Evolutionary conservation across 176 grass and related monocot species (phyloP), one percentile per base, ranked within the genome.

Genomic region (Triticum urartu): DNA sequence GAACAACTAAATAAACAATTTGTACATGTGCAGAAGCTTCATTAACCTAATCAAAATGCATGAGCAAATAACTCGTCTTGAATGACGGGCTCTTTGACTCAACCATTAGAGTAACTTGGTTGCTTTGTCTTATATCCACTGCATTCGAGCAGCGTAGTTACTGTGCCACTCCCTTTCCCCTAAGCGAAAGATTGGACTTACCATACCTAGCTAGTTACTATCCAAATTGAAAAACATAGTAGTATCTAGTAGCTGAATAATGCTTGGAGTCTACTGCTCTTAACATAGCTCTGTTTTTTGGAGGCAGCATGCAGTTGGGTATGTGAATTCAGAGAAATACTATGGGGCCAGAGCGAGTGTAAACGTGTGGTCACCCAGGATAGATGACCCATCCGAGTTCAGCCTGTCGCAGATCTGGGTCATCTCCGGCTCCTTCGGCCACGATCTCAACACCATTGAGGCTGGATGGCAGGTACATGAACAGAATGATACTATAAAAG

Each of bases 371-470:
- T 90, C 93, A 48, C 96, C 96, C 3, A 84, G 68, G 78, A 88
- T 98, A 74, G 86, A 86, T 39, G 86, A 86, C 28, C 80, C 90
- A 35, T 72, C 90, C 0, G 96, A 98, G 90, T 98, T 95, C 86
- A 98, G 96, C 84, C 80, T 98, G 71, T 95, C 96, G 2, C 93
- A 98, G 82, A 94, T 95, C 66, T 98, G 96, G 96, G 67, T 95
- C 69, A 90, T 98, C 68, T 92, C 93, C 10, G 96, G 96, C 58
- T 91, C 96, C 14, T 98, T 98, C 39, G 75, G 84, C 47, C 89
- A 91, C 67, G 93, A 98, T 89, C 95, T 98, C 77, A 98, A 98
- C 81, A 95, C 95, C 78, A 92, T 98, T 15, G 91, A 98, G 88
- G 95, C 95, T 79, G 93, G 93, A 78, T 98, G 95, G 95, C 95